Evolutionary conservation across 2,329 filamentous ascomycete genomes (phyloP), one percentile per base, ranked within the genome.

Genomic region (Diaporthe australafricana): DNA sequence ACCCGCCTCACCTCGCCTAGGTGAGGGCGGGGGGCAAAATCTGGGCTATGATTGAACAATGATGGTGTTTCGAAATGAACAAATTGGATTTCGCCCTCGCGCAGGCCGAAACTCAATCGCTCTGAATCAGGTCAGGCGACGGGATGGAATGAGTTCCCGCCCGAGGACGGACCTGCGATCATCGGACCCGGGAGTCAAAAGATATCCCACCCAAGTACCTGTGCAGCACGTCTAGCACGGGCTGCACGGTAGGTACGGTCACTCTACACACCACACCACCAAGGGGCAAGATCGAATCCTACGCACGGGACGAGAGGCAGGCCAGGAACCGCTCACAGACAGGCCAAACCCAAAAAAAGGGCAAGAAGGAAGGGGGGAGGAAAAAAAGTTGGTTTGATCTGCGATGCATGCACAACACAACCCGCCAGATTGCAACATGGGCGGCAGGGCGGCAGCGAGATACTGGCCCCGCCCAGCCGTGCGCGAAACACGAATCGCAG

Each of bases 31-130:
- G 60, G 60, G 60, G 20, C 60, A 38, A 20, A 50, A 27, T 40
- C 25, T 20, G 27, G 30, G 60, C 45, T n/a, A 20, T 35, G 30
- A 25, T 9, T 38, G 45, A 38, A 50, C 27, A 30, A 65, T 50
- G 60, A 50, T 65, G 60, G 60, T 25, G 60, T 65, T 65, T 65
- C 60, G 60, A 65, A 65, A 65, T 65, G 30, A 65, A 65, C 30
- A 65, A 65, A 65, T 65, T 65, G 48, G 60, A 65, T 38, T 65
- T 50, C 14, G 60, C 42, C 56, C 60, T 20, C 50, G 60, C 45
- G 30, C 60, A 65, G 30, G 60, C 60, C 60, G 60, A 65, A 65
- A 65, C 42, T 42, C 60, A 65, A 65, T 65, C 30, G 60, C 60
- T 38, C 60, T 65, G 45, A 50, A 65, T 65, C 60, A 65, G 45